These are phyloP conservation scores for Colletotrichum sp. DNA, from an alignment of 2,329 filamentous ascomycete genomes.

Conservation along the genomic window DNA sequence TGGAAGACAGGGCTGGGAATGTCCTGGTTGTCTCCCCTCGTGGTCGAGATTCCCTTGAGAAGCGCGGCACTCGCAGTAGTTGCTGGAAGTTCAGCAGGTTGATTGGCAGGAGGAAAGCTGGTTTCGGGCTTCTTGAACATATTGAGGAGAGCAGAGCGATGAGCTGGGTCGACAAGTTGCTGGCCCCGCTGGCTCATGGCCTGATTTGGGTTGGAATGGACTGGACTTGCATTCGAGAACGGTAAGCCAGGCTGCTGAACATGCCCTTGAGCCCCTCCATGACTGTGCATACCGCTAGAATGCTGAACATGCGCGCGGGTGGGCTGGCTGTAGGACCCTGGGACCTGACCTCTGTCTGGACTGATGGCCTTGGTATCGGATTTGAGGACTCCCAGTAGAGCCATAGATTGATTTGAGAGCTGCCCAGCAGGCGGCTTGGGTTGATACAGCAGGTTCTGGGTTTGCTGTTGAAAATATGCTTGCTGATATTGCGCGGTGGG, in stretches of 20 bases:
- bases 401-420: slow-evolving; percentile 36
- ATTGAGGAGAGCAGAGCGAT: slow-evolving; percentile 54
- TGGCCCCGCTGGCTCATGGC: slow-evolving; percentile 17
- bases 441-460: slow-evolving; percentile 19
- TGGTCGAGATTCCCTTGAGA: not conserved
- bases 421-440: slow-evolving; percentile 24
- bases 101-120: not conserved
- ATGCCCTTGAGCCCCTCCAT: not conserved
- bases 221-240: not conserved
- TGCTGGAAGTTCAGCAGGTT: slow-evolving; percentile 14
- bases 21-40: not conserved
- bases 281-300: not conserved
- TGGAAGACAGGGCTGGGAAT: not conserved
- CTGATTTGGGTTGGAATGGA: not conserved
- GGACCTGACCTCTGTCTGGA: not conserved
- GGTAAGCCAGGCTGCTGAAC: not conserved
- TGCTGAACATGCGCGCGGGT: not conserved
- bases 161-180: slow-evolving; percentile 35
- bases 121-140: slow-evolving; percentile 56
- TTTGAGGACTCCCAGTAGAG: slow-evolving; percentile 47
- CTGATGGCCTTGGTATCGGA: slow-evolving; percentile 19
- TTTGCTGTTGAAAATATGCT: not conserved
- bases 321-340: not conserved
- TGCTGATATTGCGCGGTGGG: not conserved
- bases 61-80: slow-evolving; percentile 10